Evolutionary conservation across 2,329 filamentous ascomycete genomes (phyloP), one percentile per base, ranked within the genome.

Genomic region (Aspergillus sp.): DNA sequence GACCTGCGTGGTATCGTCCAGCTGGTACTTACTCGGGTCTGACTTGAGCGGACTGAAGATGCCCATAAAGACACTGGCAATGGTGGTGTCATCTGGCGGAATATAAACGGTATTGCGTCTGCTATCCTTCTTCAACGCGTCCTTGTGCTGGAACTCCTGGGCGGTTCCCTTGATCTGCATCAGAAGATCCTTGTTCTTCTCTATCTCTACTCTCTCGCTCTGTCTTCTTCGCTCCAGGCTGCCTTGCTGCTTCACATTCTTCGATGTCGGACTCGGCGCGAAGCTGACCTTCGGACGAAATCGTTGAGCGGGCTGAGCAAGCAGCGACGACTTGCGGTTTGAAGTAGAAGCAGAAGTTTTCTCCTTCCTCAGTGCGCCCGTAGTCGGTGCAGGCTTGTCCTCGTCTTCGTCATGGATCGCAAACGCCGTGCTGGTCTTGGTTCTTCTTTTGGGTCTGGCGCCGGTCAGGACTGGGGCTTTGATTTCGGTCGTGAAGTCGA

Each of bases 11-110:
- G 64, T 50, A 11, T 64, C 57, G n/a, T 47, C 20, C 5, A 50
- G 29, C 10, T 52, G 47, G 4, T 50, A n/a, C 10, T 50, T 45
- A 2, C 31, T 4, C 3, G 49, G 32, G 4, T 55, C 48, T 4
- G 59, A 58, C 50, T 75, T 76, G 17, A 73, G 52, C 1, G 73
- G 72, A 53, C 70, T 75, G 56, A 76, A 75, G 4, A 76, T 61
- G 9, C 64, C 70, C 74, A 77, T 75, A 48, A 75, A 76, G 31
- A 71, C 67, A 20, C 65, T 75, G 4, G 74, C 69, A 50, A 74
- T 65, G 0, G 73, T 73, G 1, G 67, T 71, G 53, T 76, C 71
- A 36, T 76, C 73, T 1, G 68, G 63, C 0, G 75, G 72, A 23
- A 77, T 72, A 54, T 75, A 76, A 14, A 76, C 65, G 2, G 71